Conservation (phyloP, 768 basidiomycete genomes). For the Russula griseocarnosa region DNA sequence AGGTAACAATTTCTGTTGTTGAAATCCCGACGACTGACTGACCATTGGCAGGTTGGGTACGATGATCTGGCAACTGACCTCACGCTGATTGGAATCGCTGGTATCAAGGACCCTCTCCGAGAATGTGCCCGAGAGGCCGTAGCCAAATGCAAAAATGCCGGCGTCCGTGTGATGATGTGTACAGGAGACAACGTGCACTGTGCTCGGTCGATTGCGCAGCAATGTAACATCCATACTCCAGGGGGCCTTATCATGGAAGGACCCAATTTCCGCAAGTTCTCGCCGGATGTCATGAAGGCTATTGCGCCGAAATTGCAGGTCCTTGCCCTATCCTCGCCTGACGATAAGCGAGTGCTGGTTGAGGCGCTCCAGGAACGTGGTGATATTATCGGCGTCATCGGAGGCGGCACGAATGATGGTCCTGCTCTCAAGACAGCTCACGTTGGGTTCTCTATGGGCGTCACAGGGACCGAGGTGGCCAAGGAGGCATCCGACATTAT, state of each 20-base stretch:
- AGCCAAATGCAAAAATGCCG: conserved; percentile 78
- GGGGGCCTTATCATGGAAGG: conserved; percentile 99
- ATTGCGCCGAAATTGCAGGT: conserved; percentile 92
- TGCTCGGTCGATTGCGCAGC: conserved; percentile 91
- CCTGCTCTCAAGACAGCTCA: conserved; percentile 93
- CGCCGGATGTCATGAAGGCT: conserved; percentile 63
- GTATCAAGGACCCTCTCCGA: conserved; percentile 95
- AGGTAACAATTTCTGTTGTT: conserved; percentile 41
- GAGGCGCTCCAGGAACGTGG: conserved; percentile 81
- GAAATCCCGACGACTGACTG: neutral
- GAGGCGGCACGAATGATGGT: conserved; percentile 97
- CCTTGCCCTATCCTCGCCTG: conserved; percentile 93
- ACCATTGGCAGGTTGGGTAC: conserved; percentile 52
- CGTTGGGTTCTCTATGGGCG: conserved; percentile 96
- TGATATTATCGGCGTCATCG: conserved; percentile 92
- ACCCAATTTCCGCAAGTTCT: conserved; percentile 82
- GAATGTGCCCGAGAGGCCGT: conserved; percentile 88
- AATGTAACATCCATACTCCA: conserved; percentile 91
- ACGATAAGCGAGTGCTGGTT: conserved; percentile 94
- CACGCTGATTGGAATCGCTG: conserved; percentile 84
- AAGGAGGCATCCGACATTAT: conserved; percentile 99
- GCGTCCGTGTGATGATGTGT: conserved; percentile 96
- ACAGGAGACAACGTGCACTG: conserved; percentile 97
- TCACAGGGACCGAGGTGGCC: conserved; percentile 95
- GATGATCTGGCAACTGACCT: conserved; percentile 65